Evolutionary conservation across 2,329 filamentous ascomycete species (phyloP).

Genomic region (Achaetomium macrosporum): DNA sequence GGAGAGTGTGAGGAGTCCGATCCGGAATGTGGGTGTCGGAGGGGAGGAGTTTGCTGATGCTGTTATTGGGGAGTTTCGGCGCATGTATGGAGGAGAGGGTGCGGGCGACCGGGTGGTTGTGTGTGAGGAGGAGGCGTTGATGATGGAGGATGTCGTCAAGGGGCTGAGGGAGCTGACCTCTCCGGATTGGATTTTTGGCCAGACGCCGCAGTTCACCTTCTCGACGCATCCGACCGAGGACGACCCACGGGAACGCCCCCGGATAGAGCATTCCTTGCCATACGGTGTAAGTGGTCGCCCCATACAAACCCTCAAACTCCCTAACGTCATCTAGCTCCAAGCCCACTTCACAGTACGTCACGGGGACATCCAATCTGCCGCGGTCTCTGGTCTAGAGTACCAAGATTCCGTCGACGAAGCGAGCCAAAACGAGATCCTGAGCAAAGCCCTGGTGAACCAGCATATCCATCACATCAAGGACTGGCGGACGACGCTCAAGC

Average conservation of each 20-base stretch:
- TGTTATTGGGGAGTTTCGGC: slow-evolving; percentile 59
- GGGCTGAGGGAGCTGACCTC: slow-evolving; percentile 39
- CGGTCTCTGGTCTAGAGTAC: slow-evolving; percentile 23
- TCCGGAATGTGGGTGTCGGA: slow-evolving; percentile 67
- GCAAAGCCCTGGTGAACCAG: slow-evolving; percentile 21
- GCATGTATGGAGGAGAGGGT: slow-evolving; percentile 53
- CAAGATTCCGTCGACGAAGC: slow-evolving; percentile 4
- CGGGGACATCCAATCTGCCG: slow-evolving; percentile 31
- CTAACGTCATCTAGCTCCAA: slow-evolving; percentile 26
- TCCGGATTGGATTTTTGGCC: slow-evolving; percentile 70
- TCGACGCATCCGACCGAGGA: slow-evolving; percentile 54
- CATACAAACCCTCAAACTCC: neutral
- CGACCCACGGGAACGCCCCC: slow-evolving; percentile 51
- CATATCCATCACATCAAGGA: slow-evolving; percentile 26
- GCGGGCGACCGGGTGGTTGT: slow-evolving; percentile 30
- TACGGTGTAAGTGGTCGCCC: slow-evolving; percentile 31
- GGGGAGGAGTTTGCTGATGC: slow-evolving; percentile 43
- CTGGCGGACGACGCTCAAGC: slow-evolving; percentile 25
- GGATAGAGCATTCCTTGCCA: slow-evolving; percentile 35
- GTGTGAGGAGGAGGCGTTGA: slow-evolving; percentile 46
- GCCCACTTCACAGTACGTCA: slow-evolving; percentile 35
- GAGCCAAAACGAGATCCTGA: slow-evolving; percentile 15
- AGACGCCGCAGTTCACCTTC: slow-evolving; percentile 80
- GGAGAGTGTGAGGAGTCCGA: slow-evolving; percentile 80
- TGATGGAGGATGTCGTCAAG: slow-evolving; percentile 35